Evolutionary conservation across 1,139 yeast species (phyloP).

Genomic region (Blastobotrys proliferans): DNA sequence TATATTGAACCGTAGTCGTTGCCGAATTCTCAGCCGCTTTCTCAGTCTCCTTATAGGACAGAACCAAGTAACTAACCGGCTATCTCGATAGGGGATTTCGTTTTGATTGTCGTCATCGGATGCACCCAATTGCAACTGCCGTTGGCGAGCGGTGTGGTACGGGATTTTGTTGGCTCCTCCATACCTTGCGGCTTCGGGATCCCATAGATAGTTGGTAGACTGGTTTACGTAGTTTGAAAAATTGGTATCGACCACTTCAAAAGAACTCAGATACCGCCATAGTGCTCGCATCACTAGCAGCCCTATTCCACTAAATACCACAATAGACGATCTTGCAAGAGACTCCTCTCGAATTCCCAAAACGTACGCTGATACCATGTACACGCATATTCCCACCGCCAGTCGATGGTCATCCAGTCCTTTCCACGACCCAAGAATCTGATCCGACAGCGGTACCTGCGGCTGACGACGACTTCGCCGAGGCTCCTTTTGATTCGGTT

Average conservation of each 20-base stretch:
- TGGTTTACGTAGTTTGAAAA: conserved; percentile 9
- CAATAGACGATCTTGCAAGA: conserved; percentile 10
- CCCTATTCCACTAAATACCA: conserved; percentile 13
- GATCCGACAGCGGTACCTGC: conserved; percentile 3
- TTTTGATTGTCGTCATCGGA: not conserved
- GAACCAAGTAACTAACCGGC: no score
- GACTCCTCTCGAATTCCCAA: conserved; percentile 14
- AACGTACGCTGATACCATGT: conserved; percentile 15
- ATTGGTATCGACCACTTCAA: conserved; percentile 7
- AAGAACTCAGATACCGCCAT: conserved; percentile 11
- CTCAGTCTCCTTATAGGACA: conserved; percentile 2
- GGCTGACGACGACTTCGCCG: not conserved
- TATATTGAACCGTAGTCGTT: conserved; percentile 3
- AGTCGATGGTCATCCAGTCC: conserved; percentile 14
- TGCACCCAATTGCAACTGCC: not conserved
- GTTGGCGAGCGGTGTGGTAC: not conserved
- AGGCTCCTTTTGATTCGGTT: no score
- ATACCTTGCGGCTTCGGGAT: conserved; percentile 8
- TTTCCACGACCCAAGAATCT: conserved; percentile 13
- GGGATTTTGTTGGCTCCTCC: conserved; percentile 2
- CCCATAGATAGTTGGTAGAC: conserved; percentile 7
- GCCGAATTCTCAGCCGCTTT: not conserved
- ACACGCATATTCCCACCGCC: conserved; percentile 16
- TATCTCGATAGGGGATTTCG: no score
- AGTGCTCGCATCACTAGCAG: conserved; percentile 11